Base-by-base conservation (phyloP, 495 filamentous ascomycete species). In the Aspergillus baeticus region DNA sequence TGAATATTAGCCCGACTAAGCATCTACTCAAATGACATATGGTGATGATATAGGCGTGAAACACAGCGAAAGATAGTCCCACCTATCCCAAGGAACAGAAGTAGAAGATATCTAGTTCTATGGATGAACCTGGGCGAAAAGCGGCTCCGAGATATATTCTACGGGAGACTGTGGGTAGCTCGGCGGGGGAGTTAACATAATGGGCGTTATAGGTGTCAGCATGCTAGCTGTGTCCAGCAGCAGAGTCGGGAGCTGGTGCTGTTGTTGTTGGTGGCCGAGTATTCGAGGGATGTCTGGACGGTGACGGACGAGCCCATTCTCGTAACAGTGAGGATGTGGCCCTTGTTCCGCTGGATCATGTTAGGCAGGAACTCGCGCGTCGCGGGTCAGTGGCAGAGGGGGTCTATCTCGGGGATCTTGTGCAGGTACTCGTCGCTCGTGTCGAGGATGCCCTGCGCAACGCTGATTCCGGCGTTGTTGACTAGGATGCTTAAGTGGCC, bases 41-140 rank as follows among this genome's bases (percentile, higher is more conserved):
- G 34, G 47, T 13, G 47, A 17, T n/a, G 34, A 26, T 15, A 33
- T 38, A 37, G 47, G 47, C 10, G 34, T 15, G 2, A 37, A 11
- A 13, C 37, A 38, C 14, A 38, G 33, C 7, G 42, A 37, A 31
- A 64, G 59, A 23, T 43, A 55, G 10, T 36, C 42, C 58, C 52
- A 65, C 10, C 62, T 53, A 10, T 71, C 69, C 72, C 72, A 75
- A 10, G 69, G 69, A 11, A 73, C 58, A 7, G 70, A 69, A 11
- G 67, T 59, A 13, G 72, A 62, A 17, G 57, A 58, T 6, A 75
- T 49, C 72, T 70, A 75, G 37, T 71, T 68, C 52, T 75, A 70
- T 6, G 69, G 67, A 26, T 72, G 67, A 29, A 75, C 56, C 18
- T 66, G 69, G 1, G 65, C 38, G 21, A 55, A 68, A 53, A 56